Conservation (phyloP, 805 yeast genomes). For the Candida suzukii region DNA sequence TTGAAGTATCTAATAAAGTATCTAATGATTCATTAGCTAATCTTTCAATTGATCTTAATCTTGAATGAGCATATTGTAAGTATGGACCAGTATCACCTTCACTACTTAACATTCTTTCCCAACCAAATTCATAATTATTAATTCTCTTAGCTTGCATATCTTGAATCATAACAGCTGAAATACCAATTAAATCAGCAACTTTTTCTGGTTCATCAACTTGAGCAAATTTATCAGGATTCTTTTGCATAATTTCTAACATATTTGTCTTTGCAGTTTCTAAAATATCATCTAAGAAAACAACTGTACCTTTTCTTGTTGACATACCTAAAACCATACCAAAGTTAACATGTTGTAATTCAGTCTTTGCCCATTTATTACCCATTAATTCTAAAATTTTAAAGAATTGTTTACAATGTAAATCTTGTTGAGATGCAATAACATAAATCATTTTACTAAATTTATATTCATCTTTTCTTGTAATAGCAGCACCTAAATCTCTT, state of each 20-base stretch:
- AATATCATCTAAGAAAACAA: slow-evolving; percentile 92
- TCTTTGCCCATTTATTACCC: slow-evolving; percentile 82
- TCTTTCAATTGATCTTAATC: slow-evolving; percentile 91
- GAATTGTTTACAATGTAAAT: slow-evolving; percentile 87
- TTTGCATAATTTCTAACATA: slow-evolving; percentile 95
- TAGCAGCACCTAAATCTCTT: slow-evolving; percentile 95
- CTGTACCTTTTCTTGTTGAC: slow-evolving; percentile 98
- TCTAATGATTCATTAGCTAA: slow-evolving; percentile 48
- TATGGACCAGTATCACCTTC: slow-evolving; percentile 99
- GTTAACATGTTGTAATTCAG: slow-evolving; percentile 66
- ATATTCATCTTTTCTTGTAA: slow-evolving; percentile 76
- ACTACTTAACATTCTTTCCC: slow-evolving; percentile 97
- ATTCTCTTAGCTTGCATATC: slow-evolving; percentile 97
- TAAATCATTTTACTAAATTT: slow-evolving; percentile 94
- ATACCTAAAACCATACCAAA: slow-evolving; percentile 98
- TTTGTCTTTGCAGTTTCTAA: slow-evolving; percentile 87
- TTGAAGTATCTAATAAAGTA: slow-evolving; percentile 20
- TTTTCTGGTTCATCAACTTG: slow-evolving; percentile 91
- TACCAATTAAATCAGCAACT: slow-evolving; percentile 93
- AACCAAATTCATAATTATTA: slow-evolving; percentile 91
- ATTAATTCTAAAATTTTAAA: slow-evolving; percentile 88
- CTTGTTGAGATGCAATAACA: slow-evolving; percentile 95
- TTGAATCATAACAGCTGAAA: slow-evolving; percentile 97
- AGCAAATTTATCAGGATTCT: slow-evolving; percentile 82
- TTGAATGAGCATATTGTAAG: slow-evolving; percentile 96